Conservation (phyloP, 2,329 filamentous ascomycete species). For the Mollisia scopiformis region DNA sequence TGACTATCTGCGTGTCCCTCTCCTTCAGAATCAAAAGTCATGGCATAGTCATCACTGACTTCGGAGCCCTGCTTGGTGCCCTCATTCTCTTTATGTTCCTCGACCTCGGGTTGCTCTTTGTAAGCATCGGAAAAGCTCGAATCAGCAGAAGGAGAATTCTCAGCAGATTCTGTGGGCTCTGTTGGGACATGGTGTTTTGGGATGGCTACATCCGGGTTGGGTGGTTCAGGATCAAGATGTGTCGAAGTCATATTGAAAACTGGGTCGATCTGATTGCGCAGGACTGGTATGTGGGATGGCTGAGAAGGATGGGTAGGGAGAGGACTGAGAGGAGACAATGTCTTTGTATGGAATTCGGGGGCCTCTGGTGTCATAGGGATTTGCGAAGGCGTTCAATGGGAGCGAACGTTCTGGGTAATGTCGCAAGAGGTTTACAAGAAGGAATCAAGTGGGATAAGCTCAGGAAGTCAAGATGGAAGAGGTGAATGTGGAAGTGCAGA, state of each 20-base stretch:
- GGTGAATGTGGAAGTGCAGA: neutral
- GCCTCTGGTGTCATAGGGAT: conserved; percentile 42
- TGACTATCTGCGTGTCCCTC: conserved; percentile 37
- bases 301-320: conserved; percentile 70
- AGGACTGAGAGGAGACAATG: conserved; percentile 71
- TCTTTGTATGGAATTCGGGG: conserved; percentile 64
- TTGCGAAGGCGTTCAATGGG: neutral
- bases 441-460: neutral
- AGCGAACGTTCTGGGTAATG: neutral
- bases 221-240: conserved; percentile 48
- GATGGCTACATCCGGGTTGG: conserved; percentile 20
- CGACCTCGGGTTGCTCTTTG: conserved; percentile 32
- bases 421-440: conserved; percentile 1
- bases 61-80: conserved; percentile 27
- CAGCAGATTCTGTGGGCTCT: conserved; percentile 11
- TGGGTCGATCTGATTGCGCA: conserved; percentile 74
- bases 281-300: conserved; percentile 69
- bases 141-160: conserved; percentile 28
- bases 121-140: conserved; percentile 40
- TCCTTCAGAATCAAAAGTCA: conserved; percentile 40
- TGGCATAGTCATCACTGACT: conserved; percentile 40
- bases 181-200: conserved; percentile 15
- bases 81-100: conserved; percentile 21
- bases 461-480: neutral
- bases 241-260: conserved; percentile 69